These are phyloP conservation scores for Camellia granthamiana DNA, from an alignment of 148 eudicot species.

Conservation along the genomic window DNA sequence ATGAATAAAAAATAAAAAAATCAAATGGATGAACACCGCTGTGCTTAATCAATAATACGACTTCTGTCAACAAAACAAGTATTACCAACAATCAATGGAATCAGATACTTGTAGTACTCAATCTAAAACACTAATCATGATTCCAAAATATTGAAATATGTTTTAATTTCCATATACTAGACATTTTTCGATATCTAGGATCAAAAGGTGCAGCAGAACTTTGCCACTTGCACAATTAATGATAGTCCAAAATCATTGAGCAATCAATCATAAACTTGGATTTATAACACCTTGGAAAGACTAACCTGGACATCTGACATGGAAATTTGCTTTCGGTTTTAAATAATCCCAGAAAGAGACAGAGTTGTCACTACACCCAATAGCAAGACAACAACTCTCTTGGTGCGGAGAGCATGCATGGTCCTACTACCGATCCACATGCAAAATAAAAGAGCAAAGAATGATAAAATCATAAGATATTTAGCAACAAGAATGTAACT, in stretches of 20 bases:
- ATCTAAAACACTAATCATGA: not conserved
- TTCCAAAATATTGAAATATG: not conserved
- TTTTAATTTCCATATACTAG: not conserved
- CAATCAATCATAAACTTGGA: not conserved
- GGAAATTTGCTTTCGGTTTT: conserved; percentile 25
- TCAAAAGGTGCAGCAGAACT: conserved; percentile 6
- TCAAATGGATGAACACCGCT: not conserved
- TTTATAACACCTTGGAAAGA: not conserved
- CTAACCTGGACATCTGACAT: conserved; percentile 66
- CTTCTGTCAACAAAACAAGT: not conserved
- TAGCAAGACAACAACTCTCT: conserved; percentile 46
- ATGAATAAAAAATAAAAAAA: conserved; percentile 10
- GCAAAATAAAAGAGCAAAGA: not conserved
- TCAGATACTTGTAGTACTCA: not conserved
- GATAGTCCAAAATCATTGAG: not conserved
- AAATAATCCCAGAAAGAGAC: conserved; percentile 64
- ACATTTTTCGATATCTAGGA: not conserved
- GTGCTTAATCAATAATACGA: not conserved
- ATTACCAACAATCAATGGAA: not conserved
- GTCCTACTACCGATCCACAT: conserved; percentile 39
- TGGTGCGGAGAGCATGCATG: conserved; percentile 26
- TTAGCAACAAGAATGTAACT: not conserved
- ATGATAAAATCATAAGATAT: not conserved
- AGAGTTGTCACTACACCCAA: conserved; percentile 89
- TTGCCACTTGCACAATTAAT: not conserved